phyloP scores from a whole-genome alignment of 78 protist genomes.

The Creolimax fragrantissima region DNA sequence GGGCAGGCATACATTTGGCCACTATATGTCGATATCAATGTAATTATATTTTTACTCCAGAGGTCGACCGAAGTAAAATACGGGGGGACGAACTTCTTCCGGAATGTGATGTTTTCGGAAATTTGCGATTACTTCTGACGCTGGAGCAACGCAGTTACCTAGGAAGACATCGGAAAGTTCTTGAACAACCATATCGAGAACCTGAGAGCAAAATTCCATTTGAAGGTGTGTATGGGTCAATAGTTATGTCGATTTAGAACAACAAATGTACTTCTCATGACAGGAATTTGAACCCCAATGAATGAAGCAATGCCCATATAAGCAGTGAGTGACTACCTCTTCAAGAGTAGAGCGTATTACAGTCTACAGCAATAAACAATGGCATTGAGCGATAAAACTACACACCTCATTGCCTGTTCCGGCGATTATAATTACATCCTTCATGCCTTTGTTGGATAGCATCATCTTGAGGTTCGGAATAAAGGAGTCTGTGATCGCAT shows the following conservation, averaged over 20 bases:
- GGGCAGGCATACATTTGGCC: too few species aligned
- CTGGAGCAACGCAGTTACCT: background rate
- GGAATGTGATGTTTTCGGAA: background rate
- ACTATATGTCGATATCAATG: too few species aligned
- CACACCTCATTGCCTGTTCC: background rate
- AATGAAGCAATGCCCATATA: too few species aligned
- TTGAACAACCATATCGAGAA: background rate
- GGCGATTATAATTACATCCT: background rate
- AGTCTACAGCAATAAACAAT: too few species aligned
- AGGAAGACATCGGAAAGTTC: background rate
- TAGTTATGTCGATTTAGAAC: too few species aligned
- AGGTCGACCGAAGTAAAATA: background rate
- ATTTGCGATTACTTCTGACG: background rate
- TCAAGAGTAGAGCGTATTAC: too few species aligned
- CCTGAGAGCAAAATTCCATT: too few species aligned
- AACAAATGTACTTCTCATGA: too few species aligned
- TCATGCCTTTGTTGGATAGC: background rate
- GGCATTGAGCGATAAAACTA: background rate
- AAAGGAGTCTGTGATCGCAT: background rate
- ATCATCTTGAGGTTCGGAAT: background rate
- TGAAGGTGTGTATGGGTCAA: too few species aligned
- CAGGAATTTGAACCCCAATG: too few species aligned
- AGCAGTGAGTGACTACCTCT: too few species aligned
- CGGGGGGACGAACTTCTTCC: background rate
- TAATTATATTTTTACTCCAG: too few species aligned